Base-by-base conservation (phyloP, 352 stramenopile species). In the Plasmopara halstedii region DNA sequence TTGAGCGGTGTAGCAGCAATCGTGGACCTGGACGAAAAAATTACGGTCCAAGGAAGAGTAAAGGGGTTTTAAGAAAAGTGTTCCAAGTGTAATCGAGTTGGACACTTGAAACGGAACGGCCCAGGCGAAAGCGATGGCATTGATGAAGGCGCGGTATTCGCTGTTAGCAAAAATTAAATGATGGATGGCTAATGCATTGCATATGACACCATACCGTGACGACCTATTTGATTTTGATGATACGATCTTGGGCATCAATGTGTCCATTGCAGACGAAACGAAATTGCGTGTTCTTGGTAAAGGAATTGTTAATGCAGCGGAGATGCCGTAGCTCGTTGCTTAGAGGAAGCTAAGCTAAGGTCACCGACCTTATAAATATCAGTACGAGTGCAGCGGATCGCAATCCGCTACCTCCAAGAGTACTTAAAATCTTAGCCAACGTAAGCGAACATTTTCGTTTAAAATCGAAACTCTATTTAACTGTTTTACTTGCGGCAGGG, bases 241-340 rank as follows among this genome's bases (percentile, higher is more conserved):
- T 18, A n/a, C n/a, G 31, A 17, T 18, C 1, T n/a, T n/a, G 15
- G 27, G 17, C n/a, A 20, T 55, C 37, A 42, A 56, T 26, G 46
- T 64, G 15, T 49, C 43, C 4, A 64, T 64, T 33, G 50, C 50
- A 23, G 6, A 39, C 33, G 33, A 15, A 5, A 39, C 20, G 17
- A 23, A 23, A 13, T n/a, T 53, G 5, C 7, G 31, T 3, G 55
- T 53, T 4, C 40, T 15, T 6, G 47, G 55, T n/a, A 19, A 15
- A n/a, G 49, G 49, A 31, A 46, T 29, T 9, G 46, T 56, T 2
- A 26, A 34, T 11, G 31, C 58, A n/a, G 32, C 31, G 5, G 31
- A 13, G 11, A 35, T 35, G 2, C 1, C n/a, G n/a, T n/a, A n/a
- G n/a, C n/a, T n/a, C n/a, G n/a, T n/a, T n/a, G n/a, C n/a, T n/a